phyloP scores from a whole-genome alignment of 1,284 basidiomycete genomes.

The Cryptococcus sp. region DNA sequence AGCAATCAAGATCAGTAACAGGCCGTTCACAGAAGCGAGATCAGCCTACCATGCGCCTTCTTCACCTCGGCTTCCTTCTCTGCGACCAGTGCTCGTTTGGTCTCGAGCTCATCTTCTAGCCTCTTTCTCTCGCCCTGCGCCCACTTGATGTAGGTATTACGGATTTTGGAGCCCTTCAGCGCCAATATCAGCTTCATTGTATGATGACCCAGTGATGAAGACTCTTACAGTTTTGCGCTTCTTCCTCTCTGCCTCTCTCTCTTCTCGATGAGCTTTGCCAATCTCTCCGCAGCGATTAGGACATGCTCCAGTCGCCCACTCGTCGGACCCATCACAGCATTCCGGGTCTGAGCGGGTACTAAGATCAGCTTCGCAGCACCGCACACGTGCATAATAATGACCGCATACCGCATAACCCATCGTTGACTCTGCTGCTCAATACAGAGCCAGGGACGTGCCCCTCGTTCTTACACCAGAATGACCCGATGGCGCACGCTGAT shows the following conservation, averaged over 20 bases:
- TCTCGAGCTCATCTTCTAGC: conserved; percentile 63
- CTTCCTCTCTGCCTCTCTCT: conserved; percentile 70
- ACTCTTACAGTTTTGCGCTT: conserved; percentile 70
- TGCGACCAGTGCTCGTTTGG: conserved; percentile 62
- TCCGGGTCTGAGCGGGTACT: conserved; percentile 65
- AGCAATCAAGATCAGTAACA: conserved; percentile 1
- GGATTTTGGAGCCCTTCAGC: conserved; percentile 83
- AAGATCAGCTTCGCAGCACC: background rate
- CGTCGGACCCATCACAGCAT: conserved; percentile 98
- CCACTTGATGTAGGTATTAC: conserved; percentile 80
- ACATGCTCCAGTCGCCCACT: conserved; percentile 69
- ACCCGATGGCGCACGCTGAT: conserved; percentile 67
- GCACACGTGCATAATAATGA: background rate
- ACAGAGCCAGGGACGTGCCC: conserved; percentile 84
- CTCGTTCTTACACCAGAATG: conserved; percentile 84
- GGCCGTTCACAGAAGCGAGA: background rate
- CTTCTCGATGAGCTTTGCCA: conserved; percentile 68
- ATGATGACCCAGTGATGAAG: no score
- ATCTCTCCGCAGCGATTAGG: conserved; percentile 74
- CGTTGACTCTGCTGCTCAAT: conserved; percentile 80
- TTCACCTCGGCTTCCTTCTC: conserved; percentile 62
- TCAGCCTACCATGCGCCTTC: conserved; percentile 36
- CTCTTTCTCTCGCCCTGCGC: conserved; percentile 84
- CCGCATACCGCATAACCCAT: conserved; percentile 85
- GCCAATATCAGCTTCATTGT: background rate